Evolutionary conservation across 257 asterid species (phyloP), one percentile per base, ranked within the genome.

Genomic region (Capsicum chinense): DNA sequence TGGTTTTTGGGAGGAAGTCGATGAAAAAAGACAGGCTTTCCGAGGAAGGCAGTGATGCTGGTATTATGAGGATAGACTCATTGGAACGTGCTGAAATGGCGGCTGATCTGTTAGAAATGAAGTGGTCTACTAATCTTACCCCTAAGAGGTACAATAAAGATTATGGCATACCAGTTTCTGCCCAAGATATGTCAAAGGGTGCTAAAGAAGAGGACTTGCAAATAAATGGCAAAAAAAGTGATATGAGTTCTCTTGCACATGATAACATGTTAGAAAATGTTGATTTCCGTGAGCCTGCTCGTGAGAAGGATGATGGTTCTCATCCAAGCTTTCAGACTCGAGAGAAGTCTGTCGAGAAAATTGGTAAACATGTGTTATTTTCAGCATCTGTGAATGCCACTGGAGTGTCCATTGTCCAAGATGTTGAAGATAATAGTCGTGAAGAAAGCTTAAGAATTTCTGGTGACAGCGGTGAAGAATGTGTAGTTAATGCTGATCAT

Each of bases 41-140:
- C 16, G 86, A 48, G 83, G 90, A 89, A 59, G 90, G 86, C 50
- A 69, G 74, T 56, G 85, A 60, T 59, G 66, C 85, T 19, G 86
- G 81, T 68, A 88, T 81, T 80, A 85, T 68, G 69, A 86, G 92
- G 85, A 79, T 87, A 9, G 93, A 92, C 16, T 92, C 98, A 3
- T 76, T 95, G 90, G 97, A 93, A 86, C 91, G 94, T 81, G 99
- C 99, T 83, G 94, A 95, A 91, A 92, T 90, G 84, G 98, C 98
- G 50, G 98, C 98, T 86, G 95, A 96, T 92, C 97, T 97, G 47
- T 89, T 97, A 90, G 99, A 97, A 82, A 90, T 97, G 87, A 95
- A 89, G 85, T 95, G 99, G 99, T 93, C 97, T 37, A 95, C 99
- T 74, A 94, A 91, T 90, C 92, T 93, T 79, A 87, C 96, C 56